Evolutionary conservation across 768 basidiomycete species (phyloP).

Genomic region (Boletus insuetus): DNA sequence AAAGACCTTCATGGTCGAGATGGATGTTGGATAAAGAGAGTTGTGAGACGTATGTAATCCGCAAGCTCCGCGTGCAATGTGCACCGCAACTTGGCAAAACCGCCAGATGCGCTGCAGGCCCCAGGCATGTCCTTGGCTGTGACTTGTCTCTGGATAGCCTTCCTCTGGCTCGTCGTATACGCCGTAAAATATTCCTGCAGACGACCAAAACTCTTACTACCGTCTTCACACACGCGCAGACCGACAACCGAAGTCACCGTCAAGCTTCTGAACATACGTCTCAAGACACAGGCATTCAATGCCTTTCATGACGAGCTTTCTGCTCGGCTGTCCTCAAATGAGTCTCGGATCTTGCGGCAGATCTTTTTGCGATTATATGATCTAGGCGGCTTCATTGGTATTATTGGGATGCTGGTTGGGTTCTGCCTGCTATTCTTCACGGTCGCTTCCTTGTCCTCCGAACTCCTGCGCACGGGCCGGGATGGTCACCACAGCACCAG

Average conservation of each 20-base stretch:
- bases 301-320: constrained; percentile 44
- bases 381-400: constrained; percentile 43
- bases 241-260: constrained; percentile 21
- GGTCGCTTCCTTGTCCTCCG: constrained; percentile 15
- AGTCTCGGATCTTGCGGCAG: constrained; percentile 23
- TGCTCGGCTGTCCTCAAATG: constrained; percentile 31
- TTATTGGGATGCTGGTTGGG: constrained; percentile 47
- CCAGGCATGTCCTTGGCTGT: constrained; percentile 20
- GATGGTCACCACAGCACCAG: background rate
- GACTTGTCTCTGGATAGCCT: constrained; percentile 19
- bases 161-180: constrained; percentile 27
- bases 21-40: constrained; percentile 6
- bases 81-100: background rate
- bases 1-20: constrained; percentile 76
- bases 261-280: constrained; percentile 28
- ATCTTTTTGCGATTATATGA: constrained; percentile 45
- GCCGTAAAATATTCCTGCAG: constrained; percentile 21
- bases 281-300: constrained; percentile 54
- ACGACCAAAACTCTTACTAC: constrained; percentile 20
- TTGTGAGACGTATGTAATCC: too few relatives aligned
- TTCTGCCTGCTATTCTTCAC: constrained; percentile 41
- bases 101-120: too few relatives aligned
- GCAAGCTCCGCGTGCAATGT: too few relatives aligned
- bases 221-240: constrained; percentile 19
- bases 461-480: constrained; percentile 6